These are phyloP conservation scores for Apiospora malaysiana DNA, from an alignment of 2,329 filamentous ascomycete species.

Conservation along the genomic window DNA sequence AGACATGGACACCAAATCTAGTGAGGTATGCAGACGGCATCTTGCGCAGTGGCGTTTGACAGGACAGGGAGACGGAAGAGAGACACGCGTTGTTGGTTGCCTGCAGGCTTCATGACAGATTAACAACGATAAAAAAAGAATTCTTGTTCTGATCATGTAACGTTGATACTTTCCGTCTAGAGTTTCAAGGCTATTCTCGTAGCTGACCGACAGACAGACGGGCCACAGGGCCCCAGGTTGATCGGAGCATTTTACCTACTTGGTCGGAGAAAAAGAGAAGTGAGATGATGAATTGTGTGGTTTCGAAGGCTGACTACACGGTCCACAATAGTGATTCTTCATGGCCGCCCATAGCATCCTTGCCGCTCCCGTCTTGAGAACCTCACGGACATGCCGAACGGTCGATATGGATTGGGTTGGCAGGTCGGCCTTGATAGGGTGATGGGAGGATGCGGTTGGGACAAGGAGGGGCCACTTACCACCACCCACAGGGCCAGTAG, in stretches of 20 bases:
- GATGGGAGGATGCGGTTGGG: neutral
- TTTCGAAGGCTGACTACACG: neutral
- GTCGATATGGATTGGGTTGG: neutral
- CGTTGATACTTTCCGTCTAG: neutral
- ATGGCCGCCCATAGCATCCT: neutral
- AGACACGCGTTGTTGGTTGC: neutral
- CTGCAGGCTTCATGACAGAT: neutral
- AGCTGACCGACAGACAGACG: neutral
- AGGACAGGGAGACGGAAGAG: neutral
- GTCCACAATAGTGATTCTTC: neutral
- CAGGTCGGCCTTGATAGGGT: neutral
- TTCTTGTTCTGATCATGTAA: neutral
- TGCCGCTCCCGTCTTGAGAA: neutral
- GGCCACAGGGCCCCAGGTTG: neutral
- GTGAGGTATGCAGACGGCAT: neutral
- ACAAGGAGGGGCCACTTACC: neutral
- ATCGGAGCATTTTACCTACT: neutral
- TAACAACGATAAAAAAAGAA: neutral
- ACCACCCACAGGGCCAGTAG: neutral
- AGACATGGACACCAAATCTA: neutral
- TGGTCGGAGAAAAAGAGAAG: neutral
- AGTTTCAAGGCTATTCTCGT: slow-evolving; percentile 10
- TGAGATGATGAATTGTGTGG: neutral
- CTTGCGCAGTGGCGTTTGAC: neutral
- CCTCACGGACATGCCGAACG: slow-evolving; percentile 18